Conservation (phyloP, 805 yeast genomes). For the Henningerozyma blattae region DNA sequence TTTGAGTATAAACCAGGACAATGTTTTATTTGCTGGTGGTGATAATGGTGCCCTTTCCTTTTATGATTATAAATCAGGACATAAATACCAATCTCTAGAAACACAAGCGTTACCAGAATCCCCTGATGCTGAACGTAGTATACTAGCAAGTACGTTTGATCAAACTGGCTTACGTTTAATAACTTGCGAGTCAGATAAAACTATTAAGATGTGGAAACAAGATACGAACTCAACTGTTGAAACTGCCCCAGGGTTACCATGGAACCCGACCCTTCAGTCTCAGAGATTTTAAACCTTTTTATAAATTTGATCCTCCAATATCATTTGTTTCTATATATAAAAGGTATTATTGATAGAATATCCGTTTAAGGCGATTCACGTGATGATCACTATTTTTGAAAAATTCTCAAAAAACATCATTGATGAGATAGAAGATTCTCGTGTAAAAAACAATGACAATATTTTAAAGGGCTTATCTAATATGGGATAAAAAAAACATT, state of each 20-base stretch:
- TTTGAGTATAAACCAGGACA: constrained; percentile 44
- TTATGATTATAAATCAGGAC: constrained; percentile 68
- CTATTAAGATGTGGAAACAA: constrained; percentile 63
- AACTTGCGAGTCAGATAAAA: constrained; percentile 86
- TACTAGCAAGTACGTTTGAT: constrained; percentile 65
- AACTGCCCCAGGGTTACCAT: constrained; percentile 20
- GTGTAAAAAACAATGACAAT: too few relatives aligned
- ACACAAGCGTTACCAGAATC: constrained; percentile 64
- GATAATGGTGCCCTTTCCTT: constrained; percentile 72
- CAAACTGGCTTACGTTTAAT: constrained; percentile 67
- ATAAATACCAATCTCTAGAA: constrained; percentile 39
- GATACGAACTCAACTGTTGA: constrained; percentile 23
- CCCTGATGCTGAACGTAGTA: constrained; percentile 49
- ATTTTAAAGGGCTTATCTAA: too few relatives aligned
- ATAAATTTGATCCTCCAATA: too few relatives aligned
- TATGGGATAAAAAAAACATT: too few relatives aligned
- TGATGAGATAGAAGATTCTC: too few relatives aligned
- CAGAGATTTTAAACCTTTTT: constrained; percentile 23
- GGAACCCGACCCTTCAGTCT: constrained; percentile 20
- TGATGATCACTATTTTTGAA: too few relatives aligned
- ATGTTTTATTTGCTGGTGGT: constrained; percentile 67
- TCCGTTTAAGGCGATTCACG: too few relatives aligned
- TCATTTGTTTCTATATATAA: too few relatives aligned
- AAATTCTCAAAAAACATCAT: too few relatives aligned
- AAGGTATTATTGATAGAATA: too few relatives aligned